phyloP scores from a whole-genome alignment of 139 green algal species.

The Chlamydomonas schloesseri region DNA sequence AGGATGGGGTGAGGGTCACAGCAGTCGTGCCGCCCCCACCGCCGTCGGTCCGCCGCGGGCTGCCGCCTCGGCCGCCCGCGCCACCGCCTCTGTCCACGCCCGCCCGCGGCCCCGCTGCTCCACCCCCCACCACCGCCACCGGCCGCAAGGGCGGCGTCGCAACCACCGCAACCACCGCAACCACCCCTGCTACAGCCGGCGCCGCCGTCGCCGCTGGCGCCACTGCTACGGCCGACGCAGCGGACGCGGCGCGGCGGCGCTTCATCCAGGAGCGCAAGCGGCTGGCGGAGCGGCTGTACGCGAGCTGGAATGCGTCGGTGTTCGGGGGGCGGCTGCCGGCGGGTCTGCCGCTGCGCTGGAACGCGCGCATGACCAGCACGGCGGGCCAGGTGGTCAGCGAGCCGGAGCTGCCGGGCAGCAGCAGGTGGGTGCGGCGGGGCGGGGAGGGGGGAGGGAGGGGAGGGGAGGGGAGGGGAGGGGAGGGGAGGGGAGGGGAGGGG shows the following conservation, averaged over 20 bases:
- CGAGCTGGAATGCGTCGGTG: slow-evolving; percentile 62
- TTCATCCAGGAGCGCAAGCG: slow-evolving; percentile 50
- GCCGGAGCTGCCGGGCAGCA: neutral
- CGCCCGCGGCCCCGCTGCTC: too few species aligned
- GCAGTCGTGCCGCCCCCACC: too few species aligned
- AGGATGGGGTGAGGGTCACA: neutral
- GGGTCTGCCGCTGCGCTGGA: slow-evolving; percentile 70
- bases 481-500: neutral
- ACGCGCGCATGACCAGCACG: slow-evolving; percentile 61
- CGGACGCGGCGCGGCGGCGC: neutral
- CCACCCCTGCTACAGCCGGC: too few species aligned
- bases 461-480: neutral
- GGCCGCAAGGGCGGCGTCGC: too few species aligned
- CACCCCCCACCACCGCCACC: too few species aligned
- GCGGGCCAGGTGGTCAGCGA: slow-evolving; percentile 54
- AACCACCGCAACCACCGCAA: too few species aligned
- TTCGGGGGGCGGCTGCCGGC: slow-evolving; percentile 63
- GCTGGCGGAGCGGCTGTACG: slow-evolving; percentile 55
- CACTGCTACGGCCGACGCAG: neutral
- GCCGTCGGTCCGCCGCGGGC: too few species aligned
- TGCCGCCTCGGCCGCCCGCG: neutral
- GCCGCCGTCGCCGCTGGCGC: neutral
- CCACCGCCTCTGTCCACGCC: neutral
- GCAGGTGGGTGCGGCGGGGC: neutral
- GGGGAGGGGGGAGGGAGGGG: neutral